Base-by-base conservation (phyloP, 345 rosid genomes). In the Lepidium aucheri region DNA sequence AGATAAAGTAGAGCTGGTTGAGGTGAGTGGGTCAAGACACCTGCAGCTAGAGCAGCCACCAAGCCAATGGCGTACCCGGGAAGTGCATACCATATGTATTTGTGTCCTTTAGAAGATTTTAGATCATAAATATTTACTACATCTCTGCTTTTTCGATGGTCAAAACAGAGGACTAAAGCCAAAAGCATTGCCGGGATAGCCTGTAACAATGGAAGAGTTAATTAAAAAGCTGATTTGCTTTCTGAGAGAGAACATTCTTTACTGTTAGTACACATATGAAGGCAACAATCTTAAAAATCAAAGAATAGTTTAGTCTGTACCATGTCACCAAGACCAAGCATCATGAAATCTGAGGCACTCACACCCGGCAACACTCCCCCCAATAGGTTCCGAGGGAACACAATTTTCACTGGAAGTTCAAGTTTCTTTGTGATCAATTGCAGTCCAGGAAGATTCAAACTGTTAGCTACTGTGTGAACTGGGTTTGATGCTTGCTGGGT, bases 251-350 rank as follows among this genome's bases (percentile, higher is more conserved):
- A 63, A 11, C n/a, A 34, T 63, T 12, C 35, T 35, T 14, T 46
- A 45, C 43, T 4, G 36, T 36, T 50, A 17, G 28, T 52, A 30
- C 4, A 38, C 45, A 52, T 13, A 47, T n/a, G 33, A 46, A 47
- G 36, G n/a, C 7, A 28, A 17, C 50, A 41, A 45, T 35, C 16
- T 9, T 9, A 14, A 16, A 40, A 24, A 12, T 20, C 20, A 58
- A 54, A 68, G 56, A 67, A 51, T 62, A 67, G 39, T 67, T 32
- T 46, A 71, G 45, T 45, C 9, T 36, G 33, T 85, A 94, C 99
- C 99, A 94, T 90, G 81, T 94, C 99, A 66, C 99, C 99, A 22
- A 94, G 99, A 61, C 99, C 97, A 63, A 94, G 96, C 97, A 94
- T 90, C 97, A 90, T 90, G 83, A 83, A 94, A 65, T 94, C 93